A percentile compares a stretch with the other conserved stretches of the same genome.
Evolutionary conservation across 2,329 filamentous ascomycete species (phyloP).

Genomic region (Penicillium freii): DNA sequence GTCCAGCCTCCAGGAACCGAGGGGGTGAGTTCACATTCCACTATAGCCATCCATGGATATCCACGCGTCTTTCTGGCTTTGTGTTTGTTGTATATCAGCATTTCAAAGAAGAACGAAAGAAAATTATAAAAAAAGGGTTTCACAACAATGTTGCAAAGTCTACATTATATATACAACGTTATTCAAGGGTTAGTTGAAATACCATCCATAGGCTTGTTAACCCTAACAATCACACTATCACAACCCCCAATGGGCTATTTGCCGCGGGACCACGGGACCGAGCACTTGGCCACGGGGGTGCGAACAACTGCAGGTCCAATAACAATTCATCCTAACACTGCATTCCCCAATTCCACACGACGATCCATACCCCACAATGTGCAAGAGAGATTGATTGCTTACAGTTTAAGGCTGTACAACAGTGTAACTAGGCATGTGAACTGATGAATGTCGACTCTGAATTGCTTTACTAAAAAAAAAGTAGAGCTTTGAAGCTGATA

Average conservation of each 20-base stretch:
- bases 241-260: constrained; percentile 2
- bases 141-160: not conserved
- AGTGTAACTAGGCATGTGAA: not conserved
- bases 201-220: not conserved
- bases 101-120: not conserved
- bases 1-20: constrained; percentile 7
- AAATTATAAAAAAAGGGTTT: not conserved
- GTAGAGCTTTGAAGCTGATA: not conserved
- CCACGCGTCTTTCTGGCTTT: not conserved
- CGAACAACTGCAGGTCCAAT: constrained; percentile 17
- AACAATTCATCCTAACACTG: constrained; percentile 7
- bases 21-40: constrained; percentile 2
- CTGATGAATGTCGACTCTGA: not conserved
- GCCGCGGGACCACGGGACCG: constrained; percentile 16
- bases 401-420: not conserved
- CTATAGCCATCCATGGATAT: too few relatives aligned
- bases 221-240: constrained; percentile 2
- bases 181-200: not conserved
- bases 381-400: not conserved
- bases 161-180: not conserved
- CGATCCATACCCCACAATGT: constrained; percentile 26
- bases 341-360: constrained; percentile 16
- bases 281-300: constrained; percentile 3
- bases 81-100: not conserved
- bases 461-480: not conserved